Evolutionary conservation across 768 basidiomycete species (phyloP).

Genomic region (Auriscalpium microsporum): DNA sequence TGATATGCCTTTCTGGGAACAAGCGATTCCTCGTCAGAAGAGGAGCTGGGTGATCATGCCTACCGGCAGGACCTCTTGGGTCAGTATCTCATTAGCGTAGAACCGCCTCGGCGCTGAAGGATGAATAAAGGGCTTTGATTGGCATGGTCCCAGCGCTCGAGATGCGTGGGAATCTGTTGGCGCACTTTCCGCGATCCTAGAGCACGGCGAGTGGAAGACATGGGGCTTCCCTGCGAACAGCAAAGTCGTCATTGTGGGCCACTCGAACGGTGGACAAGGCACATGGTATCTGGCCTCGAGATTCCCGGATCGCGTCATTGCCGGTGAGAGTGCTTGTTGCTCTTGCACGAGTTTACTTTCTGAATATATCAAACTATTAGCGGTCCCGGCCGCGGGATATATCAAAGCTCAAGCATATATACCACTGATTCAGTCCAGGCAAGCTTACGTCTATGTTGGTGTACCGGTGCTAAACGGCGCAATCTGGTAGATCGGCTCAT

Average conservation of each 20-base stretch:
- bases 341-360: too few species aligned
- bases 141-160: conserved; percentile 76
- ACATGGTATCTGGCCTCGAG: conserved; percentile 72
- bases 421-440: conserved; percentile 60
- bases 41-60: conserved; percentile 75
- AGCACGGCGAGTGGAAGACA: conserved; percentile 28
- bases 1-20: conserved; percentile 46
- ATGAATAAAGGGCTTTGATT: conserved; percentile 66
- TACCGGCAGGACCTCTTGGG: conserved; percentile 81
- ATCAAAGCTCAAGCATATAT: conserved; percentile 86
- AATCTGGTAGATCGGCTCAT: conserved; percentile 46
- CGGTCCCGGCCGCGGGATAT: conserved; percentile 73
- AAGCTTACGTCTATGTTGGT: not conserved
- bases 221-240: conserved; percentile 33
- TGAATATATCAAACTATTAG: conserved; percentile 28
- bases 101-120: not conserved
- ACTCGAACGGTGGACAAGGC: conserved; percentile 92
- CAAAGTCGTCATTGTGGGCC: conserved; percentile 66
- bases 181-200: conserved; percentile 43
- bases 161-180: conserved; percentile 62
- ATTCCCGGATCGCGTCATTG: conserved; percentile 68
- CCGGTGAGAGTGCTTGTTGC: conserved; percentile 28
- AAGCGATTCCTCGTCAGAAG: conserved; percentile 49
- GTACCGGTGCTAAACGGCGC: not conserved
- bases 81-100: conserved; percentile 20